Conservation (phyloP, 2,329 filamentous ascomycete genomes). For the Biscogniauxia sp. region DNA sequence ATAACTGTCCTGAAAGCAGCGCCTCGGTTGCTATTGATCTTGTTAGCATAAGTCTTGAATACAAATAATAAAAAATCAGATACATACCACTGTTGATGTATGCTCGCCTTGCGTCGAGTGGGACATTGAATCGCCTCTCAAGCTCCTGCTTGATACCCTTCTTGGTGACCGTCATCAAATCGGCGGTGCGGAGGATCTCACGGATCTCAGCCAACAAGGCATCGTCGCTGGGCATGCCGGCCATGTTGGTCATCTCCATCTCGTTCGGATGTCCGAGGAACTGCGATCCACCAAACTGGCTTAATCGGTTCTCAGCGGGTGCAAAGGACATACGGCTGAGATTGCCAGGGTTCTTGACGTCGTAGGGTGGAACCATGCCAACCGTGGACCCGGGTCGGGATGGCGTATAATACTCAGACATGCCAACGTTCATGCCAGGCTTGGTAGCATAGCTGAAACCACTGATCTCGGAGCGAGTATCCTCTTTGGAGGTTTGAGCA, state of each 20-base stretch:
- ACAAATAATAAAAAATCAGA: background rate
- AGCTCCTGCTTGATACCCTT: constrained; percentile 95
- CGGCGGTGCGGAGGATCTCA: constrained; percentile 85
- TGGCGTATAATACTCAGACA: constrained; percentile 68
- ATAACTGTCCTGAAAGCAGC: constrained; percentile 73
- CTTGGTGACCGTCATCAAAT: constrained; percentile 98
- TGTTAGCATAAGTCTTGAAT: constrained; percentile 26
- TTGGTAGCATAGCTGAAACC: constrained; percentile 94
- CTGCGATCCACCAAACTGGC: constrained; percentile 59
- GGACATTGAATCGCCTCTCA: constrained; percentile 84
- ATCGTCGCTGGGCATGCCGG: constrained; percentile 81
- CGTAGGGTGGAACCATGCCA: constrained; percentile 44
- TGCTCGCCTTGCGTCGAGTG: constrained; percentile 80
- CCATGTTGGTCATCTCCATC: constrained; percentile 72
- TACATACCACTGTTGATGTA: constrained; percentile 91
- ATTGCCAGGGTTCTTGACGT: constrained; percentile 41
- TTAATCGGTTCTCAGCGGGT: constrained; percentile 66
- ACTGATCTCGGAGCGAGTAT: constrained; percentile 83
- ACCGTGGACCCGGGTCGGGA: constrained; percentile 56
- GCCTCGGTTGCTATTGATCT: constrained; percentile 66
- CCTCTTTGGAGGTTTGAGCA: constrained; percentile 77
- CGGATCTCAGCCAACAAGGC: constrained; percentile 89
- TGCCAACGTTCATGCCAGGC: constrained; percentile 52
- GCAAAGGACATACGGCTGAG: constrained; percentile 76
- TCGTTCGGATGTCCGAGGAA: constrained; percentile 58